Conservation (phyloP, 2,329 filamentous ascomycete species). For the Fusarium robinianum region DNA sequence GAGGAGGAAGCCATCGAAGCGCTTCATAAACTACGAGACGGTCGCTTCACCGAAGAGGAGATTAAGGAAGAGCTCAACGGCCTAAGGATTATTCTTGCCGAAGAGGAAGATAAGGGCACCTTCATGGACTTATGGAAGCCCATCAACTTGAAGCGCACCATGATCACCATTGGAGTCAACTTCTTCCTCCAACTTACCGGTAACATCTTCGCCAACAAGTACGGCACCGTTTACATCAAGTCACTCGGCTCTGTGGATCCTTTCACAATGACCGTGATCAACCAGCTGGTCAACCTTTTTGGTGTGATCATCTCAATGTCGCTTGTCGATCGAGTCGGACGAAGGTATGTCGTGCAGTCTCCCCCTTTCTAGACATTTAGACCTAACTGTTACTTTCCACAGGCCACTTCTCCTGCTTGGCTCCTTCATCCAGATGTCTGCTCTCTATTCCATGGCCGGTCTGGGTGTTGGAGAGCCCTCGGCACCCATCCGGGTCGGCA, state of each 20-base stretch:
- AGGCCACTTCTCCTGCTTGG: conserved; percentile 1
- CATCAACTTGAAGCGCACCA: conserved; percentile 24
- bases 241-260: conserved; percentile 37
- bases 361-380: too few relatives aligned
- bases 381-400: too few relatives aligned
- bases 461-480: neutral
- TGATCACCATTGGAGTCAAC: conserved; percentile 34
- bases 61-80: conserved; percentile 25
- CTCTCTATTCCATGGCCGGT: neutral
- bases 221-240: conserved; percentile 40
- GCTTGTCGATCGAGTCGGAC: conserved; percentile 29
- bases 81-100: conserved; percentile 28
- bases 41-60: conserved; percentile 28
- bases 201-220: conserved; percentile 37
- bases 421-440: neutral
- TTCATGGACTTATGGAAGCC: conserved; percentile 24
- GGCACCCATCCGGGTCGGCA: conserved; percentile 23
- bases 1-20: conserved; percentile 32
- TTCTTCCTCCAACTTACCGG: conserved; percentile 41
- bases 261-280: conserved; percentile 33
- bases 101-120: conserved; percentile 20
- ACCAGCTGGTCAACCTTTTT: conserved; percentile 24
- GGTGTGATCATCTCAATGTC: conserved; percentile 20
- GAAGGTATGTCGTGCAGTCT: too few relatives aligned
- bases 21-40: conserved; percentile 29